Evolutionary conservation across 139 green algal species (phyloP), one percentile per base, ranked within the genome.

Genomic region (Chlorella vulgaris): DNA sequence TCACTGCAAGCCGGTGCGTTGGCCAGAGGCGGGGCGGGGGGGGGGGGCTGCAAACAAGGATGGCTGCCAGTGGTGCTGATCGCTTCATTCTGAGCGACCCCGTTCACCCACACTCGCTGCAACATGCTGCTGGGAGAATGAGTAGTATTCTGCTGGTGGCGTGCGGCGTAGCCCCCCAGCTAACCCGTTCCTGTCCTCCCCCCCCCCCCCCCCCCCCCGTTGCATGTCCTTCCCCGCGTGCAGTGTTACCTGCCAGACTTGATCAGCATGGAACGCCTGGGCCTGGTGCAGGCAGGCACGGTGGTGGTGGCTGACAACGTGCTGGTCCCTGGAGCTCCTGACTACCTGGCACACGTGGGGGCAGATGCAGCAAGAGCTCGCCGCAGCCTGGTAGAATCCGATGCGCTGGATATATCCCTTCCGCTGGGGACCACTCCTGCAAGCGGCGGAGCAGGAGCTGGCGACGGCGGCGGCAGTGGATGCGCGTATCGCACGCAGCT

Each of bases 231-330:
- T 75, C 4, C 39, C 26, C 39, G 19, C 39, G 15, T 42, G 69
- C n/a, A 76, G 69, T 76, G 69, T 42, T 76, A 76, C n/a, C 69
- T 76, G 42, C 69, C 69, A 2, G 69, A 76, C 69, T 42, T 76
- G 4, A 19, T 76, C 4, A n/a, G 29, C 7, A 62, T 76, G 69
- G 69, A 76, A 42, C 69, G 29, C 22, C 69, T 76, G 43, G 69
- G 42, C 4, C 42, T 76, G 40, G 69, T 76, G n/a, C 42, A 13
- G 0, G 42, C 69, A n/a, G 69, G 69, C 69, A 60, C 42, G 15
- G 18, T 76, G 69, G 15, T 76, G 29, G 22, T 76, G 69, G 69
- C 69, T 62, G 69, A 76, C 69, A 76, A 76, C 5, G 69, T 76
- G 69, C 69, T 61, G n/a, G 43, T 76, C 22, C 69, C 69, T 13